These are phyloP conservation scores for Ichthyophonus hoferi DNA, from an alignment of 208 protist species.

Conservation along the genomic window DNA sequence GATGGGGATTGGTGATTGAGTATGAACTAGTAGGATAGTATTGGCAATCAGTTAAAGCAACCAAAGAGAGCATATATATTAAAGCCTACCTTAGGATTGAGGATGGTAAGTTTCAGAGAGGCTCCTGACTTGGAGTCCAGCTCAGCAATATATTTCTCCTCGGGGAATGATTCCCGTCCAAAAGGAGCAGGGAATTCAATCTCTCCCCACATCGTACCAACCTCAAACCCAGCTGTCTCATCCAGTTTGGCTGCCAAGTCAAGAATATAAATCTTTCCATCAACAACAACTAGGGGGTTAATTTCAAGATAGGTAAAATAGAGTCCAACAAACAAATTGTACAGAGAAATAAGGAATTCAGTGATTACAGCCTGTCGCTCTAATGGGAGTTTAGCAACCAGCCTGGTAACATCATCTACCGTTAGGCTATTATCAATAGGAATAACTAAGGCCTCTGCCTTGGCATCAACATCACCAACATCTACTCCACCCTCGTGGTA, in stretches of 20 bases:
- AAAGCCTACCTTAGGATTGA: constrained; percentile 59
- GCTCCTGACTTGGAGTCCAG: constrained; percentile 76
- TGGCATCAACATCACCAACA: constrained; percentile 71
- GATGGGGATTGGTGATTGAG: too few species aligned
- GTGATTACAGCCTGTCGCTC: constrained; percentile 17
- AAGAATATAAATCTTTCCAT: constrained; percentile 39
- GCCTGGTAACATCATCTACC: not conserved
- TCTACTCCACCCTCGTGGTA: constrained; percentile 73
- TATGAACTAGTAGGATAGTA: too few species aligned
- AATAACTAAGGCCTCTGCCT: constrained; percentile 42
- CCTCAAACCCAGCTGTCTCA: constrained; percentile 58
- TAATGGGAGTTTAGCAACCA: constrained; percentile 18
- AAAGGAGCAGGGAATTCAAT: constrained; percentile 73
- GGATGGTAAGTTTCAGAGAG: constrained; percentile 76
- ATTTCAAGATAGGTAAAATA: constrained; percentile 78
- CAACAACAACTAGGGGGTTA: constrained; percentile 64
- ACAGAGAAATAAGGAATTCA: constrained; percentile 35
- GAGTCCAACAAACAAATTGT: constrained; percentile 59
- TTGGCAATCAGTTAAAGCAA: too few species aligned
- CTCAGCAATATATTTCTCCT: constrained; percentile 69
- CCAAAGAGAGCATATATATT: too few species aligned
- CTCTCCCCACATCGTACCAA: constrained; percentile 39
- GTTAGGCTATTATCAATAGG: not conserved
- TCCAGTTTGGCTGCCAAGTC: constrained; percentile 54
- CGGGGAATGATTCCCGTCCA: constrained; percentile 56